Percentiles rank a stretch among this genome's conserved stretches.
phyloP scores from a whole-genome alignment of 495 filamentous ascomycete species.

The Glonium stellatum region DNA sequence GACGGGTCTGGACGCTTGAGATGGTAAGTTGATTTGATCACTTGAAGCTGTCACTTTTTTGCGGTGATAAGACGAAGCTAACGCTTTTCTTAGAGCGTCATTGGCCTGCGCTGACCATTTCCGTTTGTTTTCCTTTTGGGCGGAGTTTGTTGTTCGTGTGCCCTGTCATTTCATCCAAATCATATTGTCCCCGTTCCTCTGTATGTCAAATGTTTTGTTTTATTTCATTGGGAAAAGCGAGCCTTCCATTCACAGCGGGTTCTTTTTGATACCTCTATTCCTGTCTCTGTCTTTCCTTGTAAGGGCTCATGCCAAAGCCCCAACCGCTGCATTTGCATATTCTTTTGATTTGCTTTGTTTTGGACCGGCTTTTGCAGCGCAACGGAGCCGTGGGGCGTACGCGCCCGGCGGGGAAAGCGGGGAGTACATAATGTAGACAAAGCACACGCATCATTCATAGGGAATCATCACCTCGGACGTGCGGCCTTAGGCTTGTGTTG shows the following conservation, averaged over 20 bases:
- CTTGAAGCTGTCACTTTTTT: background rate
- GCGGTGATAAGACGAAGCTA: conserved; percentile 21
- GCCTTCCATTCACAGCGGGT: background rate
- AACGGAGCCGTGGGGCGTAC: background rate
- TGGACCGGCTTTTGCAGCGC: background rate
- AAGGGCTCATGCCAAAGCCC: background rate
- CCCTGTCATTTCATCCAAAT: background rate
- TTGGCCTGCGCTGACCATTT: conserved; percentile 61
- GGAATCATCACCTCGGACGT: background rate
- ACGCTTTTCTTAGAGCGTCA: conserved; percentile 58
- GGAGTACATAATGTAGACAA: background rate
- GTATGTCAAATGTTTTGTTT: background rate
- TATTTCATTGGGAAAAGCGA: background rate
- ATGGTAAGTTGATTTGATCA: conserved; percentile 55
- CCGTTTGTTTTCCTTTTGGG: conserved; percentile 8
- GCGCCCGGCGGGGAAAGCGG: too few species aligned
- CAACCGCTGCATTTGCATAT: background rate
- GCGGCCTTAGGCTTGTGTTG: background rate
- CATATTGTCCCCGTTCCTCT: background rate
- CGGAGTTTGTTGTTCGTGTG: background rate
- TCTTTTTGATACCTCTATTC: background rate
- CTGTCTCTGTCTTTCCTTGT: background rate
- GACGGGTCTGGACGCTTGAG: conserved; percentile 96
- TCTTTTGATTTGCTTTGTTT: background rate
- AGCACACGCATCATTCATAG: background rate